A percentile compares a stretch with the other conserved stretches of the same genome.
Conservation (phyloP, 225 moss, liverwort and hornwort genomes). For the Bryoerythrophyllum caledonicum region DNA sequence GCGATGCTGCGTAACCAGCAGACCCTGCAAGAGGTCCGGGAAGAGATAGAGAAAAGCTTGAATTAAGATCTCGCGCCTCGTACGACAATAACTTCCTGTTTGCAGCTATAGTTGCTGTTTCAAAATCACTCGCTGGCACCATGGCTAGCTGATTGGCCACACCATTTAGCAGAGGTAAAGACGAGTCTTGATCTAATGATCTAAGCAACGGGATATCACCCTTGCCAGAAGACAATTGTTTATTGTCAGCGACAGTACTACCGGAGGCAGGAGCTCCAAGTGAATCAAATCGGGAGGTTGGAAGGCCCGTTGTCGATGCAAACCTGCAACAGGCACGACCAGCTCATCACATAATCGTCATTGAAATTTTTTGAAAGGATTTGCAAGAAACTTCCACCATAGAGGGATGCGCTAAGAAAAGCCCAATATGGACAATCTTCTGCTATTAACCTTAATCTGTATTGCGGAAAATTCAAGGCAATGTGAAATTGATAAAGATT, state of each 20-base stretch:
- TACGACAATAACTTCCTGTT: conserved; percentile 33
- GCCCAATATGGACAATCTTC: background rate
- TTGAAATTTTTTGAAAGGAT: background rate
- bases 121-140: conserved; percentile 28
- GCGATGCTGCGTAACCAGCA: too few species aligned
- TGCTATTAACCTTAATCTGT: background rate
- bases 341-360: conserved; percentile 1
- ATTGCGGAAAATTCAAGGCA: background rate
- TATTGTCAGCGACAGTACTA: conserved; percentile 34
- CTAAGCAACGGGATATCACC: conserved; percentile 23
- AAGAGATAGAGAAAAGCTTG: too few species aligned
- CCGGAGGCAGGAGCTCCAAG: conserved; percentile 43
- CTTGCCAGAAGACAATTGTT: conserved; percentile 31
- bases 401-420: background rate
- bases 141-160: conserved; percentile 16
- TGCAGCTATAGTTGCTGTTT: conserved; percentile 40
- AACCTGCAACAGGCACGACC: conserved; percentile 51
- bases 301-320: conserved; percentile 41
- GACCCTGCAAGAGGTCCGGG: too few species aligned
- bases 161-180: conserved; percentile 29
- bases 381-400: background rate
- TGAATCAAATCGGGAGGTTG: conserved; percentile 65
- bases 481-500: background rate
- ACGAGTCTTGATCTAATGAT: conserved; percentile 32
- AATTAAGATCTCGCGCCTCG: too few species aligned